phyloP scores from a whole-genome alignment of 2,329 filamentous ascomycete species.

The Fusarium annulatum region DNA sequence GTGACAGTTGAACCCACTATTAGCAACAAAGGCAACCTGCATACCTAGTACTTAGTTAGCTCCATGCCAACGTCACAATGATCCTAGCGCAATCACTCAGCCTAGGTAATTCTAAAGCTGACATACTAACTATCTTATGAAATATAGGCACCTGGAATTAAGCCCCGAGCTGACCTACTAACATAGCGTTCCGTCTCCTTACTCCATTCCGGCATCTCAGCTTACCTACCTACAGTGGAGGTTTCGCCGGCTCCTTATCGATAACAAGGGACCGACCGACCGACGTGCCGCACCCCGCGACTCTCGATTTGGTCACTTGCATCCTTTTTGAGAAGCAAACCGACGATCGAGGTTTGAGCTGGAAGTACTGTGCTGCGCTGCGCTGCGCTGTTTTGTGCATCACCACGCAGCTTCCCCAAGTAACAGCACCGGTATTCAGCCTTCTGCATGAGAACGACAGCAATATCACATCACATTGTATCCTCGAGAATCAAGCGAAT shows the following conservation, averaged over 20 bases:
- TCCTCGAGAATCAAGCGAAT: background rate
- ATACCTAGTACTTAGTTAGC: background rate
- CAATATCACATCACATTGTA: background rate
- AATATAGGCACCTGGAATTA: background rate
- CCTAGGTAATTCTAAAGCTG: background rate
- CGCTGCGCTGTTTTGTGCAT: constrained; percentile 5
- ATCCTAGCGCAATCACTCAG: background rate
- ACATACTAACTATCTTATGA: background rate
- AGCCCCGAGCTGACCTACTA: background rate
- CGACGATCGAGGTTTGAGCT: constrained; percentile 7
- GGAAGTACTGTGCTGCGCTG: background rate
- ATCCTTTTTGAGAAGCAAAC: constrained; percentile 12
- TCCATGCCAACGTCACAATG: background rate
- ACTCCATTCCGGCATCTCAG: background rate
- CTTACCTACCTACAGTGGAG: background rate
- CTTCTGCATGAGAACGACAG: constrained; percentile 12
- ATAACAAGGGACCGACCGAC: constrained; percentile 12
- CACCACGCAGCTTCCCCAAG: constrained; percentile 10
- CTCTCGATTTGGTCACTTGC: constrained; percentile 25
- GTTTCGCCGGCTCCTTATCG: constrained; percentile 26
- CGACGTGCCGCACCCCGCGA: constrained; percentile 31
- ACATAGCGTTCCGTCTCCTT: background rate
- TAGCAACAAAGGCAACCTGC: background rate
- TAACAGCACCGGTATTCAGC: background rate
- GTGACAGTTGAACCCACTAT: background rate